Percentiles rank a stretch among this genome's conserved stretches.
Conservation (phyloP, 148 eudicot species). For the Spergularia marina region DNA sequence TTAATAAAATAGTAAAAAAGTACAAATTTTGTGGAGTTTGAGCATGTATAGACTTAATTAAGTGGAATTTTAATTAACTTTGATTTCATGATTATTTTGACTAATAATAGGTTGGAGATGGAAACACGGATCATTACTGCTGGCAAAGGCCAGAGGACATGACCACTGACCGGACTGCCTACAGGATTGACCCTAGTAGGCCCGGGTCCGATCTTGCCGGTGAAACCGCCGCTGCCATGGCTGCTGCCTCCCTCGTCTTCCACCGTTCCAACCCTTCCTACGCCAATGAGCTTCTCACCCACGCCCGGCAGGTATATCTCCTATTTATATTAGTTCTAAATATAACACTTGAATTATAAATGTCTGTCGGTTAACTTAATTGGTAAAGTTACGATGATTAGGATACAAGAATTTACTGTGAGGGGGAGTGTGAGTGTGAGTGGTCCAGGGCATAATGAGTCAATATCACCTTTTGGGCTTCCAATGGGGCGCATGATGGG, state of each 20-base stretch:
- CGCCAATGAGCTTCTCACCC: conserved; percentile 63
- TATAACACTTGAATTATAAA: neutral
- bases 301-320: conserved; percentile 70
- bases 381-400: neutral
- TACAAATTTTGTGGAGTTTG: neutral
- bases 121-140: conserved; percentile 89
- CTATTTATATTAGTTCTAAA: neutral
- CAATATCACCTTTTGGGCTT: neutral
- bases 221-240: conserved; percentile 95
- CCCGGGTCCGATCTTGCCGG: conserved; percentile 98
- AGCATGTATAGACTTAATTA: neutral
- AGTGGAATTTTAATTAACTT: conserved; percentile 25
- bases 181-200: conserved; percentile 66
- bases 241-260: conserved; percentile 80
- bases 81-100: conserved; percentile 12
- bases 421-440: neutral
- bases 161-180: conserved; percentile 84
- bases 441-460: conserved; percentile 7
- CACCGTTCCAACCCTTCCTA: conserved; percentile 61
- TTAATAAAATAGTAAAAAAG: neutral
- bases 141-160: conserved; percentile 99
- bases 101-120: conserved; percentile 81
- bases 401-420: neutral
- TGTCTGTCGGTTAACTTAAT: neutral
- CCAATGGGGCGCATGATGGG: conserved; percentile 15